A percentile compares a stretch with the other conserved stretches of the same genome.
Conservation (phyloP, 2,329 filamentous ascomycete species). For the Aspergillus terreus region DNA sequence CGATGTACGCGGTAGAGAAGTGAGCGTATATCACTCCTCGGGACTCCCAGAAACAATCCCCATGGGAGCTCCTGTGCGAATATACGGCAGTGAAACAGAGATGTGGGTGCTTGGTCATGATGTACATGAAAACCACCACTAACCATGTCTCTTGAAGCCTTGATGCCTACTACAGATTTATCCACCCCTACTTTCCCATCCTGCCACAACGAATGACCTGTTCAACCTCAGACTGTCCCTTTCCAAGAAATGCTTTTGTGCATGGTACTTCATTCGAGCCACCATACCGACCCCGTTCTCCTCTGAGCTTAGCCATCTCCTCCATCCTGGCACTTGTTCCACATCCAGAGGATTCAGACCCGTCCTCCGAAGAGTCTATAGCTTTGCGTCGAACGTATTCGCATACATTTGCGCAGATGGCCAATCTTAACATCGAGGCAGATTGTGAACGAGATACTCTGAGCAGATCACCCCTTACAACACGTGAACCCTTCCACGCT, state of each 20-base stretch:
- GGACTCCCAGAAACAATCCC: conserved; percentile 23
- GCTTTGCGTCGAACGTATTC: conserved; percentile 37
- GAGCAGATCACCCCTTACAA: conserved; percentile 25
- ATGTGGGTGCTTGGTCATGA: conserved; percentile 29
- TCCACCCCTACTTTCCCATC: conserved; percentile 44
- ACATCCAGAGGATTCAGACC: conserved; percentile 36
- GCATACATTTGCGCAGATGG: conserved; percentile 38
- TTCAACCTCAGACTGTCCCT: conserved; percentile 30
- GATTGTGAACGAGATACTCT: conserved; percentile 42
- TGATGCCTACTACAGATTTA: conserved; percentile 45
- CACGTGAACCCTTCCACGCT: conserved; percentile 36
- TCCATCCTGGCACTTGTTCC: conserved; percentile 42
- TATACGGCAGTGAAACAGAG: conserved; percentile 39
- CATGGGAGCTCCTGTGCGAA: conserved; percentile 31
- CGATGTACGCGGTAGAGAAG: conserved; percentile 12
- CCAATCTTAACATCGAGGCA: conserved; percentile 37
- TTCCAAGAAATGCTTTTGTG: conserved; percentile 26
- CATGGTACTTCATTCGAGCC: conserved; percentile 28
- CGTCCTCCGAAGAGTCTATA: conserved; percentile 33
- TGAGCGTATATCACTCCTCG: conserved; percentile 18
- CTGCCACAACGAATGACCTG: conserved; percentile 35
- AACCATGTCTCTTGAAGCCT: conserved; percentile 26
- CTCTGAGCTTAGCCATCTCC: conserved; percentile 42
- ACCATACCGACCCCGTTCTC: conserved; percentile 37
- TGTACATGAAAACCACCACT: not conserved